phyloP scores from a whole-genome alignment of 371 early-diverging fungal genomes.

The Capniomyces stellatus region DNA sequence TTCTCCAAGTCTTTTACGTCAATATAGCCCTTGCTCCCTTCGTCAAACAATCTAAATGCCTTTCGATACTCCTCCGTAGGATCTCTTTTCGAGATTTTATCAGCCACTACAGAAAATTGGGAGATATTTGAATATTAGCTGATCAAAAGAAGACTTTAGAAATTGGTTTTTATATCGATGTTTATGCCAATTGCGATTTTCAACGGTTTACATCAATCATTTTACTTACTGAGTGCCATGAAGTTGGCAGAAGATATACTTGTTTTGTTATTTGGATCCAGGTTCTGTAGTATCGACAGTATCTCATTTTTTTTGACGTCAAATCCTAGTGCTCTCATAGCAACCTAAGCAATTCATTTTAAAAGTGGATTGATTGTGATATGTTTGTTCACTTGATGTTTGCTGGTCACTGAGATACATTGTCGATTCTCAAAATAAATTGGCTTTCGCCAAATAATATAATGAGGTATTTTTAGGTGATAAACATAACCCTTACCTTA shows the following conservation, averaged over 20 bases:
- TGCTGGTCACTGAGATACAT: too few relatives aligned
- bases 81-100: constrained; percentile 41
- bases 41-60: constrained; percentile 63
- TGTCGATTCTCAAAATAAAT: too few relatives aligned
- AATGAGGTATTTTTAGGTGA: too few relatives aligned
- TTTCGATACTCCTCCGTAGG: constrained; percentile 57
- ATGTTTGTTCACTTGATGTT: too few relatives aligned
- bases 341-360: constrained; percentile 25
- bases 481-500: constrained; percentile 40
- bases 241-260: constrained; percentile 43
- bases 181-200: too few relatives aligned
- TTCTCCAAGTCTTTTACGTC: constrained; percentile 35
- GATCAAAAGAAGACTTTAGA: too few relatives aligned
- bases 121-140: too few relatives aligned
- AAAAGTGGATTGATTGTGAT: constrained; percentile 1
- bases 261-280: constrained; percentile 31
- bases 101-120: constrained; percentile 32
- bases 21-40: constrained; percentile 42
- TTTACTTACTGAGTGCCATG: constrained; percentile 36
- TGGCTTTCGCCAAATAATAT: too few relatives aligned
- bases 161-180: too few relatives aligned
- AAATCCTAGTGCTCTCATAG: constrained; percentile 60
- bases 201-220: background rate
- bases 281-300: constrained; percentile 35
- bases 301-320: constrained; percentile 53